Conservation (phyloP, 352 stramenopile species). For the Phytophthora colocasiae region DNA sequence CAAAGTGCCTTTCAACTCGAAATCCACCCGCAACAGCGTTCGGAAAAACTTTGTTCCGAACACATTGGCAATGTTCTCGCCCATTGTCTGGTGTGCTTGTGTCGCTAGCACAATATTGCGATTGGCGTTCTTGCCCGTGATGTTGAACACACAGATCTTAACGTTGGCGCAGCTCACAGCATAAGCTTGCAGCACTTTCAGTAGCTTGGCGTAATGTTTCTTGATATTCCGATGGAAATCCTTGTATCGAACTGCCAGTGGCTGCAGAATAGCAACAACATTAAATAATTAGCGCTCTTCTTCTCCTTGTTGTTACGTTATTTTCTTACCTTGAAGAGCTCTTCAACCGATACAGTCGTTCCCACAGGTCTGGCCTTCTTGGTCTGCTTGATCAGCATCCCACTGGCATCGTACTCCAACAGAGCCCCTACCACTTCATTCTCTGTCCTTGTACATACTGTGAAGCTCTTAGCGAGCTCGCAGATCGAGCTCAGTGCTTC, state of each 20-base stretch:
- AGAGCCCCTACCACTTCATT: conserved; percentile 78
- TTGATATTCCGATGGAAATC: conserved; percentile 96
- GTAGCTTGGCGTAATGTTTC: conserved; percentile 92
- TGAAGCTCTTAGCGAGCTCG: conserved; percentile 88
- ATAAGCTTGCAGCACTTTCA: conserved; percentile 92
- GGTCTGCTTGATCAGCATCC: conserved; percentile 59
- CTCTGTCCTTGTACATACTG: conserved; percentile 88
- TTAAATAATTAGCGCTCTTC: background rate
- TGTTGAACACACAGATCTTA: conserved; percentile 67
- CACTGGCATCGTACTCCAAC: conserved; percentile 85
- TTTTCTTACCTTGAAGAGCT: conserved; percentile 88
- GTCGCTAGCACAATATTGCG: conserved; percentile 73
- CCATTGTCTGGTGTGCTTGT: conserved; percentile 65
- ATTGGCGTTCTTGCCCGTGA: conserved; percentile 51
- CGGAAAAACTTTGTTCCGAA: conserved; percentile 94
- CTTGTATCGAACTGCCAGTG: conserved; percentile 92
- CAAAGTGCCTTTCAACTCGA: conserved; percentile 58
- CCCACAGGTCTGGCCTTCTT: conserved; percentile 82
- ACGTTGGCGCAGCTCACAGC: conserved; percentile 67
- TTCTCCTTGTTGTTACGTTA: no score
- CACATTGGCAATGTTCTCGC: conserved; percentile 90
- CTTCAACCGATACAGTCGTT: conserved; percentile 93
- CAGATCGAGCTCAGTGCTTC: conserved; percentile 97
- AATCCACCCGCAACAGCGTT: conserved; percentile 73
- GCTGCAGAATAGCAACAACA: conserved; percentile 31